Evolutionary conservation across 768 basidiomycete genomes (phyloP), one percentile per base, ranked within the genome.

Genomic region (Pleurotus pulmonarius): DNA sequence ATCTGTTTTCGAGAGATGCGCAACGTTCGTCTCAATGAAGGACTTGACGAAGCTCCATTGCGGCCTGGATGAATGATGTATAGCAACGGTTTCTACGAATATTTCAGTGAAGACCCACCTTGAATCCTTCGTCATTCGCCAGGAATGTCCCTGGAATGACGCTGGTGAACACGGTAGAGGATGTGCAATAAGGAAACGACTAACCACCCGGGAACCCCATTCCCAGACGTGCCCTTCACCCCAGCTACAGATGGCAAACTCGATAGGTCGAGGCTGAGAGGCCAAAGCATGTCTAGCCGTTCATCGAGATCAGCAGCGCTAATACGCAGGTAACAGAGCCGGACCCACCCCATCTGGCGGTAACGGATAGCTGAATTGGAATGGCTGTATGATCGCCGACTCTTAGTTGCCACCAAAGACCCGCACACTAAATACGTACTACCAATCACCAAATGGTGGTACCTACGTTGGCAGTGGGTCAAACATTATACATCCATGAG

Each of bases 321-420:
- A 3, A 8, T 11, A 34, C 29, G 29, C 8, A 49, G 26, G 43
- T 0, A 22, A 44, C n/a, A 12, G 79, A 81, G 49, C 2, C 47
- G 15, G 34, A 64, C 79, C 57, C 58, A 81, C 78, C 74, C 75
- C 82, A 84, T 82, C 56, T 74, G 73, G 20, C 81, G 76, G 65
- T 81, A 84, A 18, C 82, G 75, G 56, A 82, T 74, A 18, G 77
- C 81, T n/a, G 79, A 78, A 56, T 83, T 83, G 3, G 82, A 84
- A 60, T 82, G 77, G 66, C 79, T 82, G 49, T 11, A 2, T 34
- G 29, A 11, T 34, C 29, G 29, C 29, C 8, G 29, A 34, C 9
- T 34, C 9, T 34, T 34, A 34, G 29, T 34, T 3, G 29, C 29
- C 29, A 34, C 29, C 29, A 0, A 34, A 34, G 29, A 34, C 29